phyloP scores from a whole-genome alignment of 2,329 filamentous ascomycete genomes.

The Xylariaceae sp. region DNA sequence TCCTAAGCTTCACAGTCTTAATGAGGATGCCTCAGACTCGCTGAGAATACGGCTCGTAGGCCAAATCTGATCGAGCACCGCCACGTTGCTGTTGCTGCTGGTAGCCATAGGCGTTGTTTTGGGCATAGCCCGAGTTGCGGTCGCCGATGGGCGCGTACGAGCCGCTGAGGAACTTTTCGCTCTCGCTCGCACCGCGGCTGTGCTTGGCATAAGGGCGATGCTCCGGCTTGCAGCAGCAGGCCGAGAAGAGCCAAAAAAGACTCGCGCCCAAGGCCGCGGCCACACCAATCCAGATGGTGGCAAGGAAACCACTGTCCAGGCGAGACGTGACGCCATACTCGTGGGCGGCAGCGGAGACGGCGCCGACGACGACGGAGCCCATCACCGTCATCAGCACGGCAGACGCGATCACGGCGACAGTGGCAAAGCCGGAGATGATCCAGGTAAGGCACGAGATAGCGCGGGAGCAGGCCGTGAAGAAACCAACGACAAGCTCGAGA shows the following conservation, averaged over 20 bases:
- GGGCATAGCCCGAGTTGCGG: constrained; percentile 29
- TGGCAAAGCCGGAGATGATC: constrained; percentile 60
- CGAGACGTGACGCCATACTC: constrained; percentile 62
- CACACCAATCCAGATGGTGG: constrained; percentile 69
- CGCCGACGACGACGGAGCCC: constrained; percentile 60
- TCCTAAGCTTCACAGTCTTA: too few relatives aligned
- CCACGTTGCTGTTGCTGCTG: constrained; percentile 25
- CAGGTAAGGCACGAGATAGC: constrained; percentile 77
- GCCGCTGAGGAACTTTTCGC: constrained; percentile 43
- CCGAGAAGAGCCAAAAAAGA: constrained; percentile 85
- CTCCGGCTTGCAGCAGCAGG: constrained; percentile 81
- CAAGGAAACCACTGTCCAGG: constrained; percentile 64
- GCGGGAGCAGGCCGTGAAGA: constrained; percentile 77
- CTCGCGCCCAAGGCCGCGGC: constrained; percentile 67
- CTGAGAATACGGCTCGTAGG: constrained; percentile 57
- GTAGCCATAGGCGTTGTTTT: constrained; percentile 28
- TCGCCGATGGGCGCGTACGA: constrained; percentile 39
- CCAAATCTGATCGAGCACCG: constrained; percentile 40
- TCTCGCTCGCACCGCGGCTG: constrained; percentile 25
- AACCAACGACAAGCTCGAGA: constrained; percentile 66
- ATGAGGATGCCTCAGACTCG: constrained; percentile 34
- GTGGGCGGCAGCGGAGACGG: constrained; percentile 59
- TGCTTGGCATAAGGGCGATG: constrained; percentile 25
- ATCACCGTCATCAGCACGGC: constrained; percentile 69
- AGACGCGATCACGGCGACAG: constrained; percentile 47